These are phyloP conservation scores for Podospora appendiculata DNA, from an alignment of 495 filamentous ascomycete species.

Conservation along the genomic window DNA sequence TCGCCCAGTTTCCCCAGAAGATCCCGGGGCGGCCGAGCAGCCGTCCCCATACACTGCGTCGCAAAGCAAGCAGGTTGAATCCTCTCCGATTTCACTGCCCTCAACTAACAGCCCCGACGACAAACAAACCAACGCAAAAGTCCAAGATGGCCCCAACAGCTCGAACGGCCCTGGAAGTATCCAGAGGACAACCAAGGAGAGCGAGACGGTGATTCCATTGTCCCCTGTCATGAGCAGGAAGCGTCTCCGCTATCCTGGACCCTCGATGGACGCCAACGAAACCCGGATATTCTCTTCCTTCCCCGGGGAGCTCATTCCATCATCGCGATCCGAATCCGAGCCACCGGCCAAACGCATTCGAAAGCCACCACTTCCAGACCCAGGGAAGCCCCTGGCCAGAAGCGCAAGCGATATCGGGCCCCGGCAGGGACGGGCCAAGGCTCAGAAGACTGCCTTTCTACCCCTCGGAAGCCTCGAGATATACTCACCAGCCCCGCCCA, in stretches of 20 bases:
- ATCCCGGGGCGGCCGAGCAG: too few species aligned
- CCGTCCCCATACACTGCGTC: neutral
- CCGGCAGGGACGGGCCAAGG: slow-evolving; percentile 1
- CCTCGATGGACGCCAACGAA: neutral
- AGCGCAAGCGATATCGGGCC: slow-evolving; percentile 34
- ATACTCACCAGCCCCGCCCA: slow-evolving; percentile 24
- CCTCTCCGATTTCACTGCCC: too few species aligned
- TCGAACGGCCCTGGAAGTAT: neutral
- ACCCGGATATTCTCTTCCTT: slow-evolving; percentile 17
- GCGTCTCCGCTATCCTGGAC: neutral
- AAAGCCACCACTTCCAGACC: neutral
- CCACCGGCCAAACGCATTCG: slow-evolving; percentile 22
- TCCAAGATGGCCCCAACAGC: too few species aligned
- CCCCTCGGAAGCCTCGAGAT: slow-evolving; percentile 20
- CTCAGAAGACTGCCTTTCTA: neutral
- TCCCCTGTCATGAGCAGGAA: slow-evolving; percentile 5
- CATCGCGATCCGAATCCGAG: slow-evolving; percentile 27
- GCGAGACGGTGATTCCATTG: slow-evolving; percentile 6
- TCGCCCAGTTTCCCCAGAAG: too few species aligned
- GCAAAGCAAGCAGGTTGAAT: too few species aligned
- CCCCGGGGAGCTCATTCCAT: neutral
- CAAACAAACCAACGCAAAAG: too few species aligned
- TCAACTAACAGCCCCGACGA: too few species aligned
- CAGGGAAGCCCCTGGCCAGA: slow-evolving; percentile 9
- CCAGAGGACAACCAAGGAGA: neutral